Base-by-base conservation (phyloP, 139 green algal genomes). In the Haematococcus lacustris region DNA sequence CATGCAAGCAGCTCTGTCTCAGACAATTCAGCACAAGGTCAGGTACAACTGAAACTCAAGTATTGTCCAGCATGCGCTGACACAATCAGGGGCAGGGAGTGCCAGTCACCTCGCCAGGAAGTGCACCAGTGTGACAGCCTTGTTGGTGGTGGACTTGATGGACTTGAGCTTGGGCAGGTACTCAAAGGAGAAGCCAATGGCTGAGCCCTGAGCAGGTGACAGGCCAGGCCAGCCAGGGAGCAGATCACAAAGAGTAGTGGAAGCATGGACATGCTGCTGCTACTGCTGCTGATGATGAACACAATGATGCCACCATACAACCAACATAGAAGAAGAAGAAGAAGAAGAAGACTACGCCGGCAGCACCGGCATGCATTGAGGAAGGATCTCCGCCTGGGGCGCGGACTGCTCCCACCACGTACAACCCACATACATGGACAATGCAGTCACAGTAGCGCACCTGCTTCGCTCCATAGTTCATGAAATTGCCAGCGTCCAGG, bases 91-190 rank as follows among this genome's bases (percentile, higher is more conserved):
- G 47, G 21, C 13, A 28, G 21, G 13, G 47, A 57, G 47, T 21
- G 13, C 47, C 47, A 57, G 13, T n/a, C 79, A 81, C 34, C 78
- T 80, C 1, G 85, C 87, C 1, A 91, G 41, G 68, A 88, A 88
- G 74, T 91, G 84, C 59, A 89, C 75, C 40, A 91, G 78, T 0
- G 87, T 89, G 32, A 75, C 38, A n/a, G 25, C 51, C 38, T 74
- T 77, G 74, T 85, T 83, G 30, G 71, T 72, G 3, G 60, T 80
- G 4, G 81, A 83, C 32, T 57, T 66, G 3, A 86, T 77, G 47
- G 87, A 80, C 51, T 84, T 82, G 17, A 91, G 78, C 74, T 82
- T 82, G 35, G 83, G 70, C 43, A 88, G 71, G 1, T 76, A 79
- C 17, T 86, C 83, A 17, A 88, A 40, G 34, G 80, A 68, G 66